A percentile compares a stretch with the other conserved stretches of the same genome.
Evolutionary conservation across 345 rosid species (phyloP).

Genomic region (Dovyalis caffra): DNA sequence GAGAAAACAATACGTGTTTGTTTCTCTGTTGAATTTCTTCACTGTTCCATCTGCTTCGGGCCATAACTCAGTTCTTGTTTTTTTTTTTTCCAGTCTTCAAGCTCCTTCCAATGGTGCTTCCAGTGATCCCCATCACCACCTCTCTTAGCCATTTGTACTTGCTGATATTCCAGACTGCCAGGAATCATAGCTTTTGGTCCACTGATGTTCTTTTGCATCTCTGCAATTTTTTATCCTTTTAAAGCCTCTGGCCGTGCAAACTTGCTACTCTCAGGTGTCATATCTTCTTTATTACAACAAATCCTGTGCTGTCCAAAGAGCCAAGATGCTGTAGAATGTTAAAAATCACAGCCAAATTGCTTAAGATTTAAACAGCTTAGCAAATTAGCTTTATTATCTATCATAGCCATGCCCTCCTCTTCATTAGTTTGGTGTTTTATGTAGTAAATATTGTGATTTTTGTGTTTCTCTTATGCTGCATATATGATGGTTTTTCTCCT

Average conservation of each 20-base stretch:
- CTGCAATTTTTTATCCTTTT: background rate
- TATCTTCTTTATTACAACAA: background rate
- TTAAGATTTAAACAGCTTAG: background rate
- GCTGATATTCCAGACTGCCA: background rate
- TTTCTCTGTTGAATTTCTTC: background rate
- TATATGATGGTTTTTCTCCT: constrained; percentile 10
- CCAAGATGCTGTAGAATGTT: background rate
- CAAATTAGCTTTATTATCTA: constrained; percentile 2
- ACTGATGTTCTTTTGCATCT: background rate
- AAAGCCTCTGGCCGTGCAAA: background rate
- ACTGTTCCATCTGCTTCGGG: background rate
- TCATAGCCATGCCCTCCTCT: background rate
- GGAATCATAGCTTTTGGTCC: background rate
- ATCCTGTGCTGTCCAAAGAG: background rate
- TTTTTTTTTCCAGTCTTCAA: background rate
- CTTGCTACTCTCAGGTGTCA: background rate
- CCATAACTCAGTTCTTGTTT: background rate
- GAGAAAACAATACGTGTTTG: background rate
- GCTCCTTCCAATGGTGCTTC: background rate
- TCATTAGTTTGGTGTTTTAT: background rate
- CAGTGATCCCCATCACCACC: background rate
- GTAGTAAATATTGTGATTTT: background rate
- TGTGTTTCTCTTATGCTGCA: background rate
- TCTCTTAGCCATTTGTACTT: background rate
- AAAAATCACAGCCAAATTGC: too few species aligned